A percentile compares a stretch with the other conserved stretches of the same genome.
phyloP scores from a whole-genome alignment of 345 rosid genomes.

The Trapa incisa region DNA sequence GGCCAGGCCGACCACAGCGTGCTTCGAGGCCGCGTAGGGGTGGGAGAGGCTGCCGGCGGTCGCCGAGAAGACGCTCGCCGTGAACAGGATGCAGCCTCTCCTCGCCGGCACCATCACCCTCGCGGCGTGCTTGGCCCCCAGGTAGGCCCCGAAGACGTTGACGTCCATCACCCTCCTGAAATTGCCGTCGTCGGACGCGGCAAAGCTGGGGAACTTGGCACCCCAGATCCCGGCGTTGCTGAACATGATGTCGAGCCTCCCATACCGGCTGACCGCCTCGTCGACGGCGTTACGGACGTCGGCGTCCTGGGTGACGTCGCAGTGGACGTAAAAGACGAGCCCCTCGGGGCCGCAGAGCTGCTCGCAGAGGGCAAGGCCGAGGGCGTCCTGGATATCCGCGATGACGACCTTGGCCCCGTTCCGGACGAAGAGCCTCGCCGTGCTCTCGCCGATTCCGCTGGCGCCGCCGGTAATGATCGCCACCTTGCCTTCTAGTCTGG shows the following conservation, averaged over 20 bases:
- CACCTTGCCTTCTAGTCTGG: constrained; percentile 24
- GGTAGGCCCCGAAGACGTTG: constrained; percentile 23
- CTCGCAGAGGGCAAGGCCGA: constrained; percentile 17
- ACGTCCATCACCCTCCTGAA: constrained; percentile 20
- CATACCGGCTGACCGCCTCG: constrained; percentile 12
- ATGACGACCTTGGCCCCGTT: constrained; percentile 24
- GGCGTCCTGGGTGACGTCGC: constrained; percentile 13
- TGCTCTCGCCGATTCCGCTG: constrained; percentile 17
- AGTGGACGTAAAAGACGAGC: constrained; percentile 13
- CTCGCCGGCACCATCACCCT: constrained; percentile 26
- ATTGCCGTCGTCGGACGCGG: constrained; percentile 15
- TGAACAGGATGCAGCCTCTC: constrained; percentile 27
- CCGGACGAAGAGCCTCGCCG: constrained; percentile 11
- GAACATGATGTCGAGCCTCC: constrained; percentile 23
- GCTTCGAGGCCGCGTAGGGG: constrained; percentile 16
- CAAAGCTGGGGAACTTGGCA: constrained; percentile 1
- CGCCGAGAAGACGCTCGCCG: constrained; percentile 19
- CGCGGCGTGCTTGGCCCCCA: constrained; percentile 33
- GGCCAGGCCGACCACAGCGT: constrained; percentile 22
- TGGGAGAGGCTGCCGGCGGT: constrained; percentile 19
- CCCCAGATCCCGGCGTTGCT: constrained; percentile 18
- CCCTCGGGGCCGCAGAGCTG: constrained; percentile 4
- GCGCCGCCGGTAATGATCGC: constrained; percentile 23
- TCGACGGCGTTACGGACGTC: constrained; percentile 18
- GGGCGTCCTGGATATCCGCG: constrained; percentile 23